Conservation (phyloP, 495 filamentous ascomycete species). For the Jackrogersella multiformis region DNA sequence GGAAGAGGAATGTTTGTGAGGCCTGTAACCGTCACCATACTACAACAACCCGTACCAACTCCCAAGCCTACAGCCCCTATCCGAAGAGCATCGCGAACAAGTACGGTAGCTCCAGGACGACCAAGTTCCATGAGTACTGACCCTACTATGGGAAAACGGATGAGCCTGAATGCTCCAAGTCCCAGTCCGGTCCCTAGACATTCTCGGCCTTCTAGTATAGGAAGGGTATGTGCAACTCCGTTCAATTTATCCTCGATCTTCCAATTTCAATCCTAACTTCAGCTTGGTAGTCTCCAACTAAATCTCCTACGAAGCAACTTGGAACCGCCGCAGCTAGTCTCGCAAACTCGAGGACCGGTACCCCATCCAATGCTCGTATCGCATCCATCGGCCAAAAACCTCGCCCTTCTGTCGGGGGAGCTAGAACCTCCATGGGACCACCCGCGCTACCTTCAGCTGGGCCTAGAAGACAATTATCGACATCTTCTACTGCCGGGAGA, state of each 20-base stretch:
- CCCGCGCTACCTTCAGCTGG: slow-evolving; percentile 55
- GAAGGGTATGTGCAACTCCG: slow-evolving; percentile 59
- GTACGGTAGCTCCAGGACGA: slow-evolving; percentile 36
- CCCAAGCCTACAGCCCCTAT: slow-evolving; percentile 39
- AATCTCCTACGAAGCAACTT: slow-evolving; percentile 82
- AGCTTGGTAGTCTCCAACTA: slow-evolving; percentile 71
- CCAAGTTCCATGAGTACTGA: slow-evolving; percentile 56
- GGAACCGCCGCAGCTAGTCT: slow-evolving; percentile 64
- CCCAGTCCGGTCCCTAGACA: slow-evolving; percentile 68
- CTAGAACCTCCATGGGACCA: slow-evolving; percentile 73
- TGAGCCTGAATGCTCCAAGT: slow-evolving; percentile 73
- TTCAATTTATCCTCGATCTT: background rate
- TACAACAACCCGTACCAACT: slow-evolving; percentile 62
- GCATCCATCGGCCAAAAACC: slow-evolving; percentile 58
- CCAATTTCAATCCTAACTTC: slow-evolving; percentile 29
- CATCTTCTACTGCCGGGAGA: slow-evolving; percentile 45
- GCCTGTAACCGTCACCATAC: slow-evolving; percentile 65
- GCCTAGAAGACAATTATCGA: slow-evolving; percentile 47
- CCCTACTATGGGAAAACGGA: slow-evolving; percentile 63
- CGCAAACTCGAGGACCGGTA: slow-evolving; percentile 67
- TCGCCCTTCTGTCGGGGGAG: slow-evolving; percentile 58
- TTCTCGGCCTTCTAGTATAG: slow-evolving; percentile 62
- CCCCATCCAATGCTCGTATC: slow-evolving; percentile 62
- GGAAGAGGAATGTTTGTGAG: slow-evolving; percentile 90
- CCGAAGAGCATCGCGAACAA: slow-evolving; percentile 45